Base-by-base conservation (phyloP, 2,329 filamentous ascomycete species). In the Waltergamsia citrina region DNA sequence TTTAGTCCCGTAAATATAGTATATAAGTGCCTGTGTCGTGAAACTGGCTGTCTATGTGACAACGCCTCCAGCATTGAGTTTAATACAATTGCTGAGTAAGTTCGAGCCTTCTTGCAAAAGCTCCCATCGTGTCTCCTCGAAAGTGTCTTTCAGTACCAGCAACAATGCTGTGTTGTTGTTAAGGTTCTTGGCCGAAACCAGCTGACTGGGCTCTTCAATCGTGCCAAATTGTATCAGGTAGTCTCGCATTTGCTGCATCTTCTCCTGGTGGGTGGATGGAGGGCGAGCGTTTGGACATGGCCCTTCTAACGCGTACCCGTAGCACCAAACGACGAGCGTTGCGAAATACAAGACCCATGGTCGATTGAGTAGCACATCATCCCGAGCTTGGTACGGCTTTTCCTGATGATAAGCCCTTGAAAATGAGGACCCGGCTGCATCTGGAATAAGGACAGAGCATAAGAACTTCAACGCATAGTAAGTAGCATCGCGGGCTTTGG, bases 331-430 rank as follows among this genome's bases (percentile, higher is more conserved):
- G 16, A 95, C 85, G 11, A 98, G 69, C 1, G 81, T 79, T 1
- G 92, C 85, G 51, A 94, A 93, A 58, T 95, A 98, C 33, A 96
- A 66, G 9, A 95, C 87, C 90, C 92, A 98, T 0, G 90, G 85
- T 12, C 92, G 72, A 50, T 96, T 94, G 39, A 96, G 71, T 2
- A 95, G 69, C 34, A 87, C 83, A 48, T 98, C 92, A 47, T 94
- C 84, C 15, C 86, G 75, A 1, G 88, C 86, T 14, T 78, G 81
- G 55, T 96, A 98, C 7, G 32, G 36, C 23, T 32, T 18, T n/a
- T 62, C 63, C 5, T 61, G 61, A 14, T 57, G 53, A 33, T 62
- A 60, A 21, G 52, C 56, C 16, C 57, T 54, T 2, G 59, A 50
- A 27, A 52, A 56, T 23, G 54, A 61, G 38, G 53, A 56, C 5